Conservation (phyloP, 2,329 filamentous ascomycete genomes). For the Colletotrichum phormii region DNA sequence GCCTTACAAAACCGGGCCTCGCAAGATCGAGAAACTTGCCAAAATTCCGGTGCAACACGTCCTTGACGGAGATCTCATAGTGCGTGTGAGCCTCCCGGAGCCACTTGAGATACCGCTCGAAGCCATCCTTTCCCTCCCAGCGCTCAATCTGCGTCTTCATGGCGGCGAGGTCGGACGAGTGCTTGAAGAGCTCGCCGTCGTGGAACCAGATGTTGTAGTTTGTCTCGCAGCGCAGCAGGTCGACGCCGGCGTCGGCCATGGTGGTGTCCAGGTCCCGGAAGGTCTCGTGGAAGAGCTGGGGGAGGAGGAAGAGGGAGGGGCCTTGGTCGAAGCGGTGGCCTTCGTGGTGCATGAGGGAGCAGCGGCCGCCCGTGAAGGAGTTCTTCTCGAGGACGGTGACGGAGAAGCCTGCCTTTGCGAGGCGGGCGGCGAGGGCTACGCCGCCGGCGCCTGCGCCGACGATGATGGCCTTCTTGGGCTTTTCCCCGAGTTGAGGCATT, state of each 20-base stretch:
- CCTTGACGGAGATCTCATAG: conserved; percentile 74
- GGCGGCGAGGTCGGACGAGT: conserved; percentile 74
- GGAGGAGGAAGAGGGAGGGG: conserved; percentile 78
- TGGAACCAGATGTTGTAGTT: conserved; percentile 83
- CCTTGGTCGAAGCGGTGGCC: conserved; percentile 82
- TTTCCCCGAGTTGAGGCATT: conserved; percentile 41
- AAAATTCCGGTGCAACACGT: conserved; percentile 77
- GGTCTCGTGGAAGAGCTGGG: conserved; percentile 75
- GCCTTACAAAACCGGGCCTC: conserved; percentile 67
- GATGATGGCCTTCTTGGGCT: conserved; percentile 44
- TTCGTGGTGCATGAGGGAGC: conserved; percentile 71
- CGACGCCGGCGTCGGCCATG: conserved; percentile 73
- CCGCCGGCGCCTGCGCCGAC: conserved; percentile 74
- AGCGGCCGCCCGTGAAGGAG: conserved; percentile 76
- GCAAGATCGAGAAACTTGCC: conserved; percentile 68
- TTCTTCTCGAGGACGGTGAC: conserved; percentile 88
- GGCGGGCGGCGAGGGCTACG: conserved; percentile 76
- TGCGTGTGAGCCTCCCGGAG: conserved; percentile 75
- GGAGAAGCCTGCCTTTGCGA: conserved; percentile 75
- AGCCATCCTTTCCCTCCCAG: conserved; percentile 79
- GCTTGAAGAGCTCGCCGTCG: conserved; percentile 72
- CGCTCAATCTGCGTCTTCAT: conserved; percentile 80
- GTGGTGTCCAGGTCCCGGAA: conserved; percentile 77
- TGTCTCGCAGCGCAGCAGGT: conserved; percentile 77
- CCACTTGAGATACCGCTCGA: conserved; percentile 75